These are phyloP conservation scores for Actinomortierella ambigua DNA, from an alignment of 371 early-diverging fungal genomes.

Conservation along the genomic window DNA sequence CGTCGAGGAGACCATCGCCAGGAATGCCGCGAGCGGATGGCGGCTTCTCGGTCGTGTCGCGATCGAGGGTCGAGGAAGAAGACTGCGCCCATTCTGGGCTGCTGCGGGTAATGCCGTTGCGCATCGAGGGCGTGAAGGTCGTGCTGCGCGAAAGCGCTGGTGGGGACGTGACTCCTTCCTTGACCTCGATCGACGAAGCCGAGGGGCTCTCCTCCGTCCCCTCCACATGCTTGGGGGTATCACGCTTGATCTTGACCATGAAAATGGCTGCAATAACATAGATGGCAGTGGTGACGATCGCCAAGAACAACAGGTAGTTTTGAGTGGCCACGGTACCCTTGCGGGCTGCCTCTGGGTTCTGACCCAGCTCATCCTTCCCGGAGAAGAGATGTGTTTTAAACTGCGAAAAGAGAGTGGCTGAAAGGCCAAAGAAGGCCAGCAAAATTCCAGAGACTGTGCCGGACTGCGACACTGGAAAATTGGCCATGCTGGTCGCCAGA, in stretches of 20 bases:
- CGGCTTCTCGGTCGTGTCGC: constrained; percentile 3
- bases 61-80: no score
- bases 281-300: constrained; percentile 37
- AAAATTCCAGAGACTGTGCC: constrained; percentile 43
- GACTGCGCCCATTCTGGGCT: no score
- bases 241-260: constrained; percentile 39
- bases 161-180: no score
- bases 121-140: constrained; percentile 31
- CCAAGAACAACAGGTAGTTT: constrained; percentile 35
- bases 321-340: constrained; percentile 39
- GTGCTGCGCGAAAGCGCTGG: no score
- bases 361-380: constrained; percentile 14
- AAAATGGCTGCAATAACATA: constrained; percentile 36
- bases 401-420: constrained; percentile 46
- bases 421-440: constrained; percentile 45
- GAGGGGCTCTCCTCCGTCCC: constrained; percentile 7
- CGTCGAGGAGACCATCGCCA: no score
- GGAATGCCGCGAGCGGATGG: background rate
- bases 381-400: constrained; percentile 43
- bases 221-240: constrained; percentile 14
- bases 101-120: constrained; percentile 1
- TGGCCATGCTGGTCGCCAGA: constrained; percentile 46
- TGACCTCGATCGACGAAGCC: no score
- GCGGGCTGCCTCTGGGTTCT: constrained; percentile 8
- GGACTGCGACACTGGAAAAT: constrained; percentile 36